Conservation (phyloP, 805 yeast genomes). For the Candida krabiensis region DNA sequence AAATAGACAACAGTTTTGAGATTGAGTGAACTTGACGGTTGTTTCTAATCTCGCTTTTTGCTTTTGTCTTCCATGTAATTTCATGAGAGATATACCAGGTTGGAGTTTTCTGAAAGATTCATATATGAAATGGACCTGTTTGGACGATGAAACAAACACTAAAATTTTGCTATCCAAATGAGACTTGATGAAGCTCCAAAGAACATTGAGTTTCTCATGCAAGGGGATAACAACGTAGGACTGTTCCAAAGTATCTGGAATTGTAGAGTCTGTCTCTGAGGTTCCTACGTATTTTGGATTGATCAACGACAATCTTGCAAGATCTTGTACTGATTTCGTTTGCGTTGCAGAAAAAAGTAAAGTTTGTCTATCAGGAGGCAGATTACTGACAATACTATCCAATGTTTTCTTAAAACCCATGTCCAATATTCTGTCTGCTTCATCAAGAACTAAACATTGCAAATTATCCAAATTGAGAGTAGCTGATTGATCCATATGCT, state of each 20-base stretch:
- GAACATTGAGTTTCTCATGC: constrained; percentile 78
- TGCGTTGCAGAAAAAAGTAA: constrained; percentile 87
- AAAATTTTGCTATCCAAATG: constrained; percentile 79
- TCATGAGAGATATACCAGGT: constrained; percentile 88
- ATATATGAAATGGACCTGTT: constrained; percentile 87
- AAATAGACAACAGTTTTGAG: constrained; percentile 77
- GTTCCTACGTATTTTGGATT: constrained; percentile 62
- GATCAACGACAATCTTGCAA: constrained; percentile 74
- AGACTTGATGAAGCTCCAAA: constrained; percentile 83
- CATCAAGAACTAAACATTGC: constrained; percentile 81
- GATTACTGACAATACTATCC: constrained; percentile 74
- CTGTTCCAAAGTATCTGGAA: constrained; percentile 86
- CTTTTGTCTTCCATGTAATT: constrained; percentile 86
- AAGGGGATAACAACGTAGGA: constrained; percentile 70
- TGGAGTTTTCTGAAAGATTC: constrained; percentile 84
- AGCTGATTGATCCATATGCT: constrained; percentile 87
- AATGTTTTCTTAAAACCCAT: constrained; percentile 88
- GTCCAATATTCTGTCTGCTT: constrained; percentile 89
- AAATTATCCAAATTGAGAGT: constrained; percentile 74
- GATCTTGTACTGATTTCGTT: constrained; percentile 75
- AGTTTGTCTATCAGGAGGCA: constrained; percentile 83
- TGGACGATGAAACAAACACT: constrained; percentile 83
- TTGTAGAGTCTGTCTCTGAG: constrained; percentile 34
- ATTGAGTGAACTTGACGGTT: constrained; percentile 70
- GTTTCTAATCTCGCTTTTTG: constrained; percentile 88